These are phyloP conservation scores for Coemansia sp. DNA, from an alignment of 192 early-diverging fungal species.

Conservation along the genomic window DNA sequence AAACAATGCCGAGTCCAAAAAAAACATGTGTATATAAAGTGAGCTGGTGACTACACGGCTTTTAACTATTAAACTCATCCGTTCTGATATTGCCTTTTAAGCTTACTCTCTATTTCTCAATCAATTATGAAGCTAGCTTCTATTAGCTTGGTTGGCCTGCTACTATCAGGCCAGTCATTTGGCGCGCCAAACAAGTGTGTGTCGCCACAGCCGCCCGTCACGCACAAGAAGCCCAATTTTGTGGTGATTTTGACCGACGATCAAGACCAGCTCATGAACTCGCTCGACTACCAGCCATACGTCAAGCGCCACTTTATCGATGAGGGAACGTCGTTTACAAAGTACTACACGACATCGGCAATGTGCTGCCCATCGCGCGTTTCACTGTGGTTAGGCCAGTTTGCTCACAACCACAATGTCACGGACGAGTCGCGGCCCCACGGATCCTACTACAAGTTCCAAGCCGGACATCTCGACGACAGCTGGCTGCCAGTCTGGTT, in stretches of 20 bases:
- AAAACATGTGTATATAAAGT: neutral
- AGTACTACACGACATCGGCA: constrained; percentile 67
- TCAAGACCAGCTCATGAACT: constrained; percentile 63
- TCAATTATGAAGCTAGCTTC: neutral
- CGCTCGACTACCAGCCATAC: constrained; percentile 64
- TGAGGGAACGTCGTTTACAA: constrained; percentile 63
- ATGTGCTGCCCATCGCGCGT: constrained; percentile 71
- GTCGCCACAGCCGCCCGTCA: neutral
- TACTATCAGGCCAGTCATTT: neutral
- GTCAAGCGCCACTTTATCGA: constrained; percentile 65
- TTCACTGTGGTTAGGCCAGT: constrained; percentile 62
- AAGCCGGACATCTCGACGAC: constrained; percentile 40
- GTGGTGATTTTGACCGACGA: constrained; percentile 71
- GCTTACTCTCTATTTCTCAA: neutral
- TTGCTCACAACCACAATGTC: constrained; percentile 63
- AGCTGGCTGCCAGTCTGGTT: constrained; percentile 61
- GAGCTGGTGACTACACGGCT: neutral
- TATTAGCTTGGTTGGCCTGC: neutral
- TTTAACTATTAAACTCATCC: neutral
- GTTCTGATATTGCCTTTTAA: neutral
- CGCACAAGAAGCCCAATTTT: constrained; percentile 64
- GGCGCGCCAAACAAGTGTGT: neutral
- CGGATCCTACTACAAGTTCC: constrained; percentile 56
- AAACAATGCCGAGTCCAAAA: neutral
- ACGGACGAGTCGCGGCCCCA: constrained; percentile 37